phyloP scores from a whole-genome alignment of 31 red algal genomes.

The Asparagopsis taxiformis region DNA sequence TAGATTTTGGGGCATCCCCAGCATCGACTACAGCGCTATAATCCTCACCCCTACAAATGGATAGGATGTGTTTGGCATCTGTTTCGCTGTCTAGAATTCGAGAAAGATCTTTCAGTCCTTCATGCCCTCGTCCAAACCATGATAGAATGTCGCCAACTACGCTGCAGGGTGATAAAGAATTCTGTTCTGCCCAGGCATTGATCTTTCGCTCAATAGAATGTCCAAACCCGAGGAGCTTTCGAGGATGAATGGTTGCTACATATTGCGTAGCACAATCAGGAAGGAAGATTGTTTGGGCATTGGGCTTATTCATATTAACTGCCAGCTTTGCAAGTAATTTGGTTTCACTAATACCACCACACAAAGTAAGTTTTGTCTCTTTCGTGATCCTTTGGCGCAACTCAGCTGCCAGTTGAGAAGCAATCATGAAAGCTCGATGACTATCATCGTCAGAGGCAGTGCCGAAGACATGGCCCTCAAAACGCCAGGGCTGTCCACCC shows the following conservation, averaged over 20 bases:
- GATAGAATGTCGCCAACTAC: conserved; percentile 24
- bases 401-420: conserved; percentile 61
- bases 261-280: conserved; percentile 44
- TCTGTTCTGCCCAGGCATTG: conserved; percentile 18
- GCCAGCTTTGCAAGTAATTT: conserved; percentile 88
- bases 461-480: conserved; percentile 57
- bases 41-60: conserved; percentile 48
- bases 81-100: conserved; percentile 10
- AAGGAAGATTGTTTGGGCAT: conserved; percentile 79
- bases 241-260: conserved; percentile 17
- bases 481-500: conserved; percentile 31
- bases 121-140: conserved; percentile 11
- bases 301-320: conserved; percentile 81
- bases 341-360: conserved; percentile 61
- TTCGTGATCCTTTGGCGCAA: conserved; percentile 36
- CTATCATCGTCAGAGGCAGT: conserved; percentile 20
- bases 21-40: conserved; percentile 36
- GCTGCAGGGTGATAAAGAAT: background rate
- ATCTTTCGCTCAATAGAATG: conserved; percentile 33
- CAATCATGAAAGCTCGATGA: conserved; percentile 49
- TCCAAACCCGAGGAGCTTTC: conserved; percentile 53
- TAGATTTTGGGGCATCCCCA: conserved; percentile 58
- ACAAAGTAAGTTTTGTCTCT: conserved; percentile 57
- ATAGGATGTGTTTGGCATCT: conserved; percentile 27
- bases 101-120: conserved; percentile 13